phyloP scores from a whole-genome alignment of 805 yeast species.

The Torulaspora gathmanii region DNA sequence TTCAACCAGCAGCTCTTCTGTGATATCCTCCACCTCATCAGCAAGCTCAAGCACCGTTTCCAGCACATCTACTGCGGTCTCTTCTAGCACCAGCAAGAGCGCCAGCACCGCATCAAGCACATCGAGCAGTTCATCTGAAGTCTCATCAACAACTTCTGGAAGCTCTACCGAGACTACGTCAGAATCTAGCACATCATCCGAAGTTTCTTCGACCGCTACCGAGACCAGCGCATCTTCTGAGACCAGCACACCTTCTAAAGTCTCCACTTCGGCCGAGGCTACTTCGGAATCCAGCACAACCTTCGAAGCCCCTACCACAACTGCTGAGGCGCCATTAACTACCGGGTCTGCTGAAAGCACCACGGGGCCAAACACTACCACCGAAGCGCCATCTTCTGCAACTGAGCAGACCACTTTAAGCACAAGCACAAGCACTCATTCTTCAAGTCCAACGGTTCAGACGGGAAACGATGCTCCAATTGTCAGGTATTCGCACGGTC shows the following conservation, averaged over 20 bases:
- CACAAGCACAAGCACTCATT: not conserved
- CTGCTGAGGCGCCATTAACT: not conserved
- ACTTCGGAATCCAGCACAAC: no score
- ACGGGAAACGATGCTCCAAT: conserved; percentile 3
- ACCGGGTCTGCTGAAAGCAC: not conserved
- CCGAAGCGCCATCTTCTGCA: not conserved
- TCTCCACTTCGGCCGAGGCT: not conserved
- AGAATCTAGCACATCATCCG: conserved; percentile 1
- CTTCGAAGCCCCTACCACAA: not conserved
- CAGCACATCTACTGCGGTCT: conserved; percentile 7
- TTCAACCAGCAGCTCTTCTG: conserved; percentile 11
- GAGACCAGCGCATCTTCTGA: conserved; percentile 8
- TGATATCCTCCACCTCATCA: conserved; percentile 3
- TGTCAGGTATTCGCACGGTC: conserved; percentile 3
- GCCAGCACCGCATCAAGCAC: conserved; percentile 4
- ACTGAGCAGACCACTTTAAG: not conserved
- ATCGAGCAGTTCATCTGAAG: not conserved
- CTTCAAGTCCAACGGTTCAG: conserved; percentile 8
- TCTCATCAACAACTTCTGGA: not conserved
- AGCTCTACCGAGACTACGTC: conserved; percentile 5
- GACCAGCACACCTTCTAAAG: conserved; percentile 4
- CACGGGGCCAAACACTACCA: not conserved
- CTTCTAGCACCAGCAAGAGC: conserved; percentile 13
- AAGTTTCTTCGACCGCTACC: not conserved
- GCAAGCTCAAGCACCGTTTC: conserved; percentile 10